phyloP scores from a whole-genome alignment of 306 rosid genomes.

The Calophaca sinica region DNA sequence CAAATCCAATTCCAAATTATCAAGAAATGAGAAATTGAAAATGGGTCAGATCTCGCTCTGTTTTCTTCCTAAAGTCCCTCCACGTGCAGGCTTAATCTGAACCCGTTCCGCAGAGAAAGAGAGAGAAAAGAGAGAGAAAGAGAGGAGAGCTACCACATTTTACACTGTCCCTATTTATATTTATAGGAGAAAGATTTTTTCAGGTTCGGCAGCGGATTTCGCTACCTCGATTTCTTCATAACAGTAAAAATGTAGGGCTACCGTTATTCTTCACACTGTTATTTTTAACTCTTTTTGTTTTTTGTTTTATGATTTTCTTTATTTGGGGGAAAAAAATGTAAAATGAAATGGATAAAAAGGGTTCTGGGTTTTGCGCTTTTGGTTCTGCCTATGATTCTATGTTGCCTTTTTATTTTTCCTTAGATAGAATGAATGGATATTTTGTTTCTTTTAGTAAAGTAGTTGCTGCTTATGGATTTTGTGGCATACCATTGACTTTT shows the following conservation, averaged over 20 bases:
- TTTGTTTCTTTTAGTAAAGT: conserved; percentile 13
- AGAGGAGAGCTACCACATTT: background rate
- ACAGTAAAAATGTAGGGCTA: conserved; percentile 48
- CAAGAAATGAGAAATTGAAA: conserved; percentile 8
- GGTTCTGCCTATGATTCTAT: background rate
- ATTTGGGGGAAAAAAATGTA: conserved; percentile 2
- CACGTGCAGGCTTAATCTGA: conserved; percentile 24
- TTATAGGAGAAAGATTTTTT: conserved; percentile 36
- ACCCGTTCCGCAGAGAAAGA: conserved; percentile 45
- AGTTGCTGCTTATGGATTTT: background rate
- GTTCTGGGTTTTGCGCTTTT: conserved; percentile 33
- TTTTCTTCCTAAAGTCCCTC: conserved; percentile 39
- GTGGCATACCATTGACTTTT: background rate
- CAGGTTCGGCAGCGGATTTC: conserved; percentile 46
- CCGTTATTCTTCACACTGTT: conserved; percentile 42
- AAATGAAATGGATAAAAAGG: background rate
- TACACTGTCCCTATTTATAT: conserved; percentile 40
- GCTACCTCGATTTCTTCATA: conserved; percentile 43
- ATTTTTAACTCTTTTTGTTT: conserved; percentile 8
- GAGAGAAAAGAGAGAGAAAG: background rate
- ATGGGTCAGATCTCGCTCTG: conserved; percentile 58
- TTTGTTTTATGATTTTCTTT: background rate
- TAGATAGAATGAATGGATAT: background rate
- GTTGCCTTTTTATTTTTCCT: background rate
- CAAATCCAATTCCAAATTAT: conserved; percentile 52